These are phyloP conservation scores for Fraxinus quadrangulata DNA, from an alignment of 257 asterid species.

Conservation along the genomic window DNA sequence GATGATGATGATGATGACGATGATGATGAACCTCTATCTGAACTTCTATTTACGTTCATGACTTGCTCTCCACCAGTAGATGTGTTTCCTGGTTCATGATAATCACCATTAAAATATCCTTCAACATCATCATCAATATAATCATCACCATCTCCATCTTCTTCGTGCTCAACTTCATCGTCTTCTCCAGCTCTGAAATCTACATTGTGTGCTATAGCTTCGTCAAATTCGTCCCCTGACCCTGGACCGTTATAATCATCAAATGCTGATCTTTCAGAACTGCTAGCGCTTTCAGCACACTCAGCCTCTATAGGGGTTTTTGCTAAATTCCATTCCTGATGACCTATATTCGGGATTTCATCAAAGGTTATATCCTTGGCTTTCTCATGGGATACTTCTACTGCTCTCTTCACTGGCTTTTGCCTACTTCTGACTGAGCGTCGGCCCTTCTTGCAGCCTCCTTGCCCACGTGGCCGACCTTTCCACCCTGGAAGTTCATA, in stretches of 20 bases:
- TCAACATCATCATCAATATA: slow-evolving; percentile 34
- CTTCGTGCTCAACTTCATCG: slow-evolving; percentile 25
- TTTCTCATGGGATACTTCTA: slow-evolving; percentile 18
- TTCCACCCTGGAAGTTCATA: slow-evolving; percentile 48
- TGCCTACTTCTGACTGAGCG: slow-evolving; percentile 44
- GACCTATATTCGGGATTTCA: slow-evolving; percentile 27
- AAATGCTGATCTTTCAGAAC: slow-evolving; percentile 54
- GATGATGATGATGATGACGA: slow-evolving; percentile 46
- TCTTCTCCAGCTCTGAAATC: slow-evolving; percentile 27
- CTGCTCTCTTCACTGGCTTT: slow-evolving; percentile 36
- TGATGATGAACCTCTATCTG: slow-evolving; percentile 34
- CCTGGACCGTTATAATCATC: slow-evolving; percentile 46
- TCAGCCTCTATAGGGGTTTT: slow-evolving; percentile 36
- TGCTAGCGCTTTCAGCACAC: slow-evolving; percentile 45
- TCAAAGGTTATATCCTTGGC: slow-evolving; percentile 20
- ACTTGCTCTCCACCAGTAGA: slow-evolving; percentile 35
- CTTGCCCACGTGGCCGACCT: slow-evolving; percentile 49
- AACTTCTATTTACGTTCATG: slow-evolving; percentile 37
- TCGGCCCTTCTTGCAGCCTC: slow-evolving; percentile 50
- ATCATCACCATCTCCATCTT: slow-evolving; percentile 29
- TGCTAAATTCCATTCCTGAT: slow-evolving; percentile 40
- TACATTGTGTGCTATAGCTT: slow-evolving; percentile 26
- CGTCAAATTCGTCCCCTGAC: slow-evolving; percentile 44
- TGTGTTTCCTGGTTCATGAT: slow-evolving; percentile 47
- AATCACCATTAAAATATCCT: slow-evolving; percentile 46